Base-by-base conservation (phyloP, 2,329 filamentous ascomycete genomes). In the Talaromyces rugulosus region DNA sequence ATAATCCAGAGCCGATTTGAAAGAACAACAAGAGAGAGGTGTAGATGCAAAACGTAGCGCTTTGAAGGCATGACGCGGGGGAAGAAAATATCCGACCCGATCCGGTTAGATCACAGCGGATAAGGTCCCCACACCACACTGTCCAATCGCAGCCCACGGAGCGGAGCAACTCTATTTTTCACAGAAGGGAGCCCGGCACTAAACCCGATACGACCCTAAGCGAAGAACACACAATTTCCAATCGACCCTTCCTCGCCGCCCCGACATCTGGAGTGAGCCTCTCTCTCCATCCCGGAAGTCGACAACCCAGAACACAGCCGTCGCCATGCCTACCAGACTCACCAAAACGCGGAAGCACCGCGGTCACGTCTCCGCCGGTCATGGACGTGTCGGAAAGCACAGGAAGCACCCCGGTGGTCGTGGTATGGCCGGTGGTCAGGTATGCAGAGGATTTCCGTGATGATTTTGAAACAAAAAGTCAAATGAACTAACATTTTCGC, bases 351-450 rank as follows among this genome's bases (percentile, higher is more conserved):
- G 79, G 72, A 81, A 81, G 71, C 73, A 75, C 86, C 92, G 94
- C 86, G 94, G 94, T 82, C 92, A 99, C 85, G 95, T 99, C 80
- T 96, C 91, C 78, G 92, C 92, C 87, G 95, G 95, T 87, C 89
- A 98, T 83, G 94, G 95, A 86, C 94, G 94, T 88, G 82, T 98
- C 80, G 95, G 95, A 81, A 98, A 98, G 90, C 93, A 97, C 90
- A 87, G 95, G 80, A 98, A 99, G 89, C 85, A 88, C 75, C 87
- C 87, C 76, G 87, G 87, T 87, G 87, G 85, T 85, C 86, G 87
- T 78, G 87, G 87, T 88, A 91, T 91, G 83, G 95, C 95, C 80
- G 94, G 95, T 96, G 94, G 93, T 87, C 92, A 64, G 60, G 62
- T 64, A 61, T 44, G 62, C 27, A 34, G 28, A 34, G 44, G 12